A percentile compares a stretch with the other conserved stretches of the same genome.
phyloP scores from a whole-genome alignment of 768 basidiomycete species.

The Atractiella rhizophila region DNA sequence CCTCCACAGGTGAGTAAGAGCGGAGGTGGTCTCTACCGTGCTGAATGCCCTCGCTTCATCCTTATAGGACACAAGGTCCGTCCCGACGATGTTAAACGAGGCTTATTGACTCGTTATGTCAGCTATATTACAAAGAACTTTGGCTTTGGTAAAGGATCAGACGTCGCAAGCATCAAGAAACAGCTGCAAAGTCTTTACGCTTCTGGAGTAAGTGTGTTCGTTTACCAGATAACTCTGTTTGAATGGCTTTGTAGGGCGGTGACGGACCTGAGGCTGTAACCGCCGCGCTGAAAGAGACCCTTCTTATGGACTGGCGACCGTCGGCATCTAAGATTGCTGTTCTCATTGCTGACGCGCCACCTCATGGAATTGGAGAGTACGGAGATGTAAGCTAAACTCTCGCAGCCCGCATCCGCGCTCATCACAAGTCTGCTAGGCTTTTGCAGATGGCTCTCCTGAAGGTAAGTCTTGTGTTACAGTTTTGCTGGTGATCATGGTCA shows the following conservation, averaged over 20 bases:
- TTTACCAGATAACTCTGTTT: neutral
- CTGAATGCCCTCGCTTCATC: too few species aligned
- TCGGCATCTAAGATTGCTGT: conserved; percentile 85
- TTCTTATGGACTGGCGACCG: conserved; percentile 67
- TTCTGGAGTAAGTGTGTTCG: neutral
- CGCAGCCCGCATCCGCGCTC: too few species aligned
- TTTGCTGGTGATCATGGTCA: conserved; percentile 1
- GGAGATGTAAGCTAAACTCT: conserved; percentile 50
- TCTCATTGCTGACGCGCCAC: conserved; percentile 87
- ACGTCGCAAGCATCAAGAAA: conserved; percentile 67
- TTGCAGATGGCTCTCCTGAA: conserved; percentile 60
- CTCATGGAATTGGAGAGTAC: conserved; percentile 66
- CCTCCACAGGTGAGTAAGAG: neutral
- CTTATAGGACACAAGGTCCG: too few species aligned
- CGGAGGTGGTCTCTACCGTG: neutral
- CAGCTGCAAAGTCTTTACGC: conserved; percentile 22
- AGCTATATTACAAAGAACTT: conserved; percentile 83
- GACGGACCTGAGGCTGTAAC: conserved; percentile 98
- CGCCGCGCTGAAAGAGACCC: conserved; percentile 59
- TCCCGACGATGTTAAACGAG: too few species aligned
- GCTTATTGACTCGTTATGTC: conserved; percentile 24
- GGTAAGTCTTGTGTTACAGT: conserved; percentile 19
- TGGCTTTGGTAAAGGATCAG: conserved; percentile 55
- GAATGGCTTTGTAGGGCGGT: conserved; percentile 17
- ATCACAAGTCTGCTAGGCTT: too few species aligned